Evolutionary conservation across 2,329 filamentous ascomycete genomes (phyloP), one percentile per base, ranked within the genome.

Genomic region (Verticillium zaregamsianum): DNA sequence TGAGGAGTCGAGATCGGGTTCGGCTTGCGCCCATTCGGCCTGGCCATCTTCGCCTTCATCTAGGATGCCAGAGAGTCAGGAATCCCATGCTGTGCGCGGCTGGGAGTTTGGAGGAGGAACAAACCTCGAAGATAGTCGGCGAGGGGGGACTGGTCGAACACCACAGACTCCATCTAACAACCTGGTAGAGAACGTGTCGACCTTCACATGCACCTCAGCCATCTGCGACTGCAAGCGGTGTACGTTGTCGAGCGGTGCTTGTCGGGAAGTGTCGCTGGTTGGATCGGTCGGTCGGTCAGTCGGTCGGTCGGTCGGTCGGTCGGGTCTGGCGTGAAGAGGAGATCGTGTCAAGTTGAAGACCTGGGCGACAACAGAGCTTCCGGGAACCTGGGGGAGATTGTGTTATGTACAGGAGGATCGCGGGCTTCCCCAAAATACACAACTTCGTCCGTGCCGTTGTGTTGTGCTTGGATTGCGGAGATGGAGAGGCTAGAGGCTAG

Each of bases 41-140:
- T 79, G 72, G 64, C 77, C 76, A 67, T 76, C 75, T 70, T 82
- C 81, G 70, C 80, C 82, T 75, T 84, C 82, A 74, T 78, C 78
- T 80, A 69, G 61, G 64, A 60, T 62, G 60, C 35, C 60, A 63
- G 15, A 55, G 58, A 40, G 64, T 70, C 62, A 68, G 68, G 62
- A 37, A 20, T 52, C 9, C n/a, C 55, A n/a, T 45, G n/a, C 28
- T 57, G 20, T 40, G 15, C 57, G 14, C 11, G 28, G 35, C 20
- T 9, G 33, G 15, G 9, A 23, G 35, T 4, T 32, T 55, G 40
- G 17, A 57, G 61, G 68, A 63, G 65, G 45, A 61, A 76, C 82
- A 71, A 77, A 95, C 93, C 93, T 86, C 93, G 89, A 69, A 97
- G 87, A 79, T 95, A 95, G 71, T 91, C 88, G 73, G 92, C 93